These are phyloP conservation scores for Penicillium nordicum DNA, from an alignment of 2,329 filamentous ascomycete genomes.

Conservation along the genomic window DNA sequence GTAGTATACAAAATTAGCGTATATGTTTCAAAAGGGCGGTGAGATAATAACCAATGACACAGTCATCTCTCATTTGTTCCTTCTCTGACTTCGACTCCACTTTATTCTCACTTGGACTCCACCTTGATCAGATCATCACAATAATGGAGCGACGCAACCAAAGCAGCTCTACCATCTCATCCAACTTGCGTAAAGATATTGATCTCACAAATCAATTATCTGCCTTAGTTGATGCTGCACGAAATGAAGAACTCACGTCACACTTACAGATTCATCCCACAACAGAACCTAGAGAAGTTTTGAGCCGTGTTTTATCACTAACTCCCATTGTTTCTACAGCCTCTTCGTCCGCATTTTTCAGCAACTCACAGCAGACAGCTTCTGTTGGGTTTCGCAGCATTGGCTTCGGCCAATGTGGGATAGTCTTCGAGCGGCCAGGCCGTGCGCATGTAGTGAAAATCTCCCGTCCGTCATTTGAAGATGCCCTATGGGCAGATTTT, in stretches of 20 bases:
- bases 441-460: conserved; percentile 3
- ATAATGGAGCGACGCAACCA: too few species aligned
- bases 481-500: conserved; percentile 10
- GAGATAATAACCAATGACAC: too few species aligned
- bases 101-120: too few species aligned
- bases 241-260: background rate
- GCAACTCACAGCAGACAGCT: background rate
- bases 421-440: conserved; percentile 8
- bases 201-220: too few species aligned
- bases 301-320: background rate
- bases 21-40: too few species aligned
- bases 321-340: background rate
- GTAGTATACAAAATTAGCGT: too few species aligned
- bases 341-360: background rate
- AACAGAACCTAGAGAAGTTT: background rate
- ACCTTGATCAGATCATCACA: too few species aligned
- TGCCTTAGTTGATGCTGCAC: background rate
- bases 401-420: conserved; percentile 15
- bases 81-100: too few species aligned
- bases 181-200: too few species aligned
- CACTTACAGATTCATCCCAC: background rate
- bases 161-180: too few species aligned
- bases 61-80: too few species aligned
- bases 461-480: conserved; percentile 6
- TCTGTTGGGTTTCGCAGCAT: background rate